Conservation (phyloP, 495 filamentous ascomycete genomes). For the Talaromyces wortmannii region DNA sequence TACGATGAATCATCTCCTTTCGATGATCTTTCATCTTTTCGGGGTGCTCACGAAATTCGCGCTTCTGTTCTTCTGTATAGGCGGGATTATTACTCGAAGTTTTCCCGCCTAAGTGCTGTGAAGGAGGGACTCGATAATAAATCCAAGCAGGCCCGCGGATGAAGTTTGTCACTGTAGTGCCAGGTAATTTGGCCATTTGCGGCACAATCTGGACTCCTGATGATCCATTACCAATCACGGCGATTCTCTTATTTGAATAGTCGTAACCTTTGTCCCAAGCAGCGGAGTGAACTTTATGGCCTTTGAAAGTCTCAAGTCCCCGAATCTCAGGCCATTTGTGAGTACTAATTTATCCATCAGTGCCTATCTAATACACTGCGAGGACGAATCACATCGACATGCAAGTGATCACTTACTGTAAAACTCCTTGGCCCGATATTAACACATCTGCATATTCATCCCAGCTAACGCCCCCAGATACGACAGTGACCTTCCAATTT, state of each 20-base stretch:
- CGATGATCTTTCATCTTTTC: conserved; percentile 14
- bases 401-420: conserved; percentile 14
- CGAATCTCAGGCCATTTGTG: conserved; percentile 40
- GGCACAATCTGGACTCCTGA: conserved; percentile 48
- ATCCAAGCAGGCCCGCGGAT: conserved; percentile 24
- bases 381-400: no score
- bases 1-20: conserved; percentile 21
- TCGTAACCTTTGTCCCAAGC: conserved; percentile 44
- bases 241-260: conserved; percentile 41
- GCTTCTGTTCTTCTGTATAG: conserved; percentile 18
- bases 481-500: conserved; percentile 18
- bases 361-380: background rate
- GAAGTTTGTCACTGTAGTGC: conserved; percentile 16
- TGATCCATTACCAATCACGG: conserved; percentile 45
- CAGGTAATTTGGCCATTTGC: conserved; percentile 25
- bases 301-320: conserved; percentile 40
- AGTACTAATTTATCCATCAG: conserved; percentile 3
- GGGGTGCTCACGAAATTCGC: conserved; percentile 6
- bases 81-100: conserved; percentile 14
- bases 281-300: conserved; percentile 48
- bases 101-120: conserved; percentile 19
- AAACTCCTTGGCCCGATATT: conserved; percentile 16
- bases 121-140: conserved; percentile 17
- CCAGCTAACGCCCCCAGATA: conserved; percentile 8
- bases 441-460: conserved; percentile 43